Conservation (phyloP, 495 filamentous ascomycete species). For the Xylaria telfairii region DNA sequence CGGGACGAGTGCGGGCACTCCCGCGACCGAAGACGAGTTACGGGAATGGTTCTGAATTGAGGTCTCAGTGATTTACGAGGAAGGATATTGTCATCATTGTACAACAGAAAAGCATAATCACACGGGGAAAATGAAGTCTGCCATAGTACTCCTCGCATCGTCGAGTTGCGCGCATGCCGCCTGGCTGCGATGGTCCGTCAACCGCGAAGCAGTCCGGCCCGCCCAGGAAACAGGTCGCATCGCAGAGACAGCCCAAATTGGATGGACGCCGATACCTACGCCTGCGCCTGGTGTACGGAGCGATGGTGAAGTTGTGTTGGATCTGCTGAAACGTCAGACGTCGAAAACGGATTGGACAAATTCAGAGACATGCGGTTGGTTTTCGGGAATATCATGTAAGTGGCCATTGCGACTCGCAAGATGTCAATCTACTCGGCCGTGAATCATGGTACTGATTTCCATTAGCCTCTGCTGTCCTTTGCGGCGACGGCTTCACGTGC, state of each 20-base stretch:
- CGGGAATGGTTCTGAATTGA: not conserved
- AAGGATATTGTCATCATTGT: not conserved
- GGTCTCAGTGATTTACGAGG: not conserved
- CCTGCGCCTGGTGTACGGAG: constrained; percentile 24
- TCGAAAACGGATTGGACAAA: constrained; percentile 39
- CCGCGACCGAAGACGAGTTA: not conserved
- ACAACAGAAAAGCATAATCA: not conserved
- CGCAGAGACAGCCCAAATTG: not conserved
- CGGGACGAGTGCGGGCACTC: constrained; percentile 11
- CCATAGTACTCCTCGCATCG: constrained; percentile 22
- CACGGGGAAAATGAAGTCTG: constrained; percentile 25
- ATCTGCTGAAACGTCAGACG: constrained; percentile 25
- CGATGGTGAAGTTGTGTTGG: constrained; percentile 26
- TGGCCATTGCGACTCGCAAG: not conserved
- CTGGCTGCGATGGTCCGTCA: constrained; percentile 33
- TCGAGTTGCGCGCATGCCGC: constrained; percentile 28
- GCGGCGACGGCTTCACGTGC: constrained; percentile 35
- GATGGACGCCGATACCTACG: constrained; percentile 39
- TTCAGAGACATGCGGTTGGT: constrained; percentile 45
- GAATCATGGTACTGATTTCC: not conserved
- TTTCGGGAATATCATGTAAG: constrained; percentile 41
- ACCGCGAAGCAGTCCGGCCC: constrained; percentile 18
- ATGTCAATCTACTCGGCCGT: not conserved
- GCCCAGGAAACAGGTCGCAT: constrained; percentile 27
- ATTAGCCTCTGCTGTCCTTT: constrained; percentile 23